Base-by-base conservation (phyloP, 441 rosid genomes). In the Eutrema salsugineum region DNA sequence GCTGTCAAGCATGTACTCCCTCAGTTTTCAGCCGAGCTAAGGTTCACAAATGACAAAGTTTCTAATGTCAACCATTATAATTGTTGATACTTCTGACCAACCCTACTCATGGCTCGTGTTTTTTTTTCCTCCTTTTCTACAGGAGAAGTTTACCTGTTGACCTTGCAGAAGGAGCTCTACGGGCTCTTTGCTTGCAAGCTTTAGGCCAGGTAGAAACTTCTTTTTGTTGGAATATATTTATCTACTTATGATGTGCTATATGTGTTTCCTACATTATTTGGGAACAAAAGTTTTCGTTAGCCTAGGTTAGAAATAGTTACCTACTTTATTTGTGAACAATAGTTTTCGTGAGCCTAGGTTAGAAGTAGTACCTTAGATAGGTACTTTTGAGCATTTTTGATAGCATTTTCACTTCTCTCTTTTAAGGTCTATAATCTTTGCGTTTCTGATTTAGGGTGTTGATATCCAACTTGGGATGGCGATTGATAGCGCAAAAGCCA, bases 391-490 rank as follows among this genome's bases (percentile, higher is more conserved):
- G 48, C 49, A 15, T 32, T 32, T 32, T 10, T 43, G 10, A 36
- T 44, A 22, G 57, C 35, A 38, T 69, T 55, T 38, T 57, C 14
- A 16, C n/a, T 1, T 27, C 54, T 63, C 60, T 64, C 24, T 24
- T 43, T 8, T 15, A 42, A 58, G 30, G 43, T 50, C 15, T 32
- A 12, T 5, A 6, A 35, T 35, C 1, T 6, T 36, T 36, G 30
- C 16, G 46, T 48, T 79, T 54, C 42, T 74, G 46, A 71, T 74
- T 57, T 86, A 96, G 99, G 87, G 95, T 84, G 93, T 88, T 73
- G 98, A 96, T 70, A 86, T 96, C 79, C 99, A 96, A 83, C 99
- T 96, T 17, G 99, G 99, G 58, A 82, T 93, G 91, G 99, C 99
- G 67, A 96, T 96, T 70, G 97, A 86, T 83, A 93, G 97, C 70